Evolutionary conservation across 2,329 filamentous ascomycete species (phyloP).

Genomic region (Penicillium crustosum): DNA sequence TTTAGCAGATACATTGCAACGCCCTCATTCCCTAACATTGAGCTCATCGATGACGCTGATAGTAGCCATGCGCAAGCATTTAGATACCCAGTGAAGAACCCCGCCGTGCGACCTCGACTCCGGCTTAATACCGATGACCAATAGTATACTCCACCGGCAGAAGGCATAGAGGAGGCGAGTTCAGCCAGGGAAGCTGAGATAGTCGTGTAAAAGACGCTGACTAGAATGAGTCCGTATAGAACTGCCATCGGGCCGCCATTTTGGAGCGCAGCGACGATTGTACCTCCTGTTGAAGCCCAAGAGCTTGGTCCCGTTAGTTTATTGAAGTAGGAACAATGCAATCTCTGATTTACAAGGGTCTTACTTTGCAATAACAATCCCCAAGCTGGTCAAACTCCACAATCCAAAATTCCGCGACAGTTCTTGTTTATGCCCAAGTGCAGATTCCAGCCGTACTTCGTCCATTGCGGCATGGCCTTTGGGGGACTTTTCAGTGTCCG

Average conservation of each 20-base stretch:
- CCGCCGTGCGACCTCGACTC: constrained; percentile 47
- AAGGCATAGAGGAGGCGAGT: constrained; percentile 58
- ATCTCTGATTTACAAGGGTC: constrained; percentile 1
- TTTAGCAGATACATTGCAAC: constrained; percentile 35
- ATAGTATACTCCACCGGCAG: constrained; percentile 56
- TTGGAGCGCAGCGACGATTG: constrained; percentile 53
- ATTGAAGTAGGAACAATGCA: background rate
- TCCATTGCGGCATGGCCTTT: constrained; percentile 20
- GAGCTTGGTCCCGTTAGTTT: constrained; percentile 44
- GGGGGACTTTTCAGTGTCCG: constrained; percentile 3
- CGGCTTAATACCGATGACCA: constrained; percentile 56
- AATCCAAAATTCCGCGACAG: constrained; percentile 59
- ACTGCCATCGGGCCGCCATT: constrained; percentile 62
- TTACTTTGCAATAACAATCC: constrained; percentile 52
- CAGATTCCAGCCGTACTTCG: constrained; percentile 27
- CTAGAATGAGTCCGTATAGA: constrained; percentile 55
- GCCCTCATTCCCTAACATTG: constrained; percentile 34
- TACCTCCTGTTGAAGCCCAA: constrained; percentile 62
- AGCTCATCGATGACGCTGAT: constrained; percentile 33
- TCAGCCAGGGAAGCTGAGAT: constrained; percentile 58
- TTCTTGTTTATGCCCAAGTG: constrained; percentile 58
- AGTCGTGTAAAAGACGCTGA: constrained; percentile 52
- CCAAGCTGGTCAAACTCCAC: constrained; percentile 56
- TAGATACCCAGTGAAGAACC: constrained; percentile 41
- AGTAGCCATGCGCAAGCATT: constrained; percentile 37